Conservation (phyloP, 768 basidiomycete species). For the Auricularia heimuer region DNA sequence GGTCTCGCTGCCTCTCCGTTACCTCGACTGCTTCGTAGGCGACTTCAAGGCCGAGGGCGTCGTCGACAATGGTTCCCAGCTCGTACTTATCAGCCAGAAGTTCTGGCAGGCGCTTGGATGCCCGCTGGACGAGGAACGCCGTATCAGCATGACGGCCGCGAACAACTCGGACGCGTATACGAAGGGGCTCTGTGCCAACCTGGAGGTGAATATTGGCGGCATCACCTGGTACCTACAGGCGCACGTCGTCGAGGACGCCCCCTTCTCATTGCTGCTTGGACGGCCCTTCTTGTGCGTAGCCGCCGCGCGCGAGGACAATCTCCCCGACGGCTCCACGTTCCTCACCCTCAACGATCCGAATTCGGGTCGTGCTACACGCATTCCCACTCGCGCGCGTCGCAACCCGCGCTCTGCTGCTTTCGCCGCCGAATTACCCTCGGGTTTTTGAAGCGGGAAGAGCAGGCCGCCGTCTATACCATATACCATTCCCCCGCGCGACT, state of each 20-base stretch:
- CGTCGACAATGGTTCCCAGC: neutral
- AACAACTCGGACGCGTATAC: neutral
- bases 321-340: neutral
- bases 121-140: neutral
- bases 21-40: neutral
- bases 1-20: neutral
- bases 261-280: constrained; percentile 7
- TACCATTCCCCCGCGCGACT: neutral
- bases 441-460: neutral
- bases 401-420: neutral
- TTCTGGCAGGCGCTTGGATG: neutral
- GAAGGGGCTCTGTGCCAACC: neutral
- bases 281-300: constrained; percentile 6
- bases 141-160: neutral
- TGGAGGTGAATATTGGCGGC: constrained; percentile 1
- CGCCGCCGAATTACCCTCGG: neutral
- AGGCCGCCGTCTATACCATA: neutral
- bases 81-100: neutral
- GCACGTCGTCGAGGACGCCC: constrained; percentile 9
- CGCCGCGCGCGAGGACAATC: neutral
- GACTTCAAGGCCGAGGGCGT: neutral
- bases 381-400: neutral
- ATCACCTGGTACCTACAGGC: constrained; percentile 5
- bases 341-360: neutral
- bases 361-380: neutral